phyloP scores from a whole-genome alignment of 148 eudicot genomes.

The Amaranthus cruentus region DNA sequence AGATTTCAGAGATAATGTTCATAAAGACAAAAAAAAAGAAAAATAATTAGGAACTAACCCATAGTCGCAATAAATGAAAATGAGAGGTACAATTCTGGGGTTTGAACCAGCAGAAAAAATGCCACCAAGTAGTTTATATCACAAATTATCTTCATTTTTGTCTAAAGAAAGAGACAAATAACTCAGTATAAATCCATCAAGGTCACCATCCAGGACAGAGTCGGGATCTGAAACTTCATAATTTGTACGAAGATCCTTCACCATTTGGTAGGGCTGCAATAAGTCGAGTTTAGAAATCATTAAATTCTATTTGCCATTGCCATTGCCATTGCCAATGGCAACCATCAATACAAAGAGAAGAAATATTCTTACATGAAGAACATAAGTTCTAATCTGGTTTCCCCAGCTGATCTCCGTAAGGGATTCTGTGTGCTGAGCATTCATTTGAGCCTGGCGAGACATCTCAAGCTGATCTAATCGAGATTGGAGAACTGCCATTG shows the following conservation, averaged over 20 bases:
- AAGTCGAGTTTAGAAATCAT: conserved; percentile 7
- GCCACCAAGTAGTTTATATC: background rate
- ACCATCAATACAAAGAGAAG: background rate
- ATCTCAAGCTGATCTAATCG: conserved; percentile 91
- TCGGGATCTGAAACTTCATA: conserved; percentile 93
- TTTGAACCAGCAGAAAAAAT: no score
- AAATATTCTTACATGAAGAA: conserved; percentile 65
- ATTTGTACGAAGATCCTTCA: conserved; percentile 88
- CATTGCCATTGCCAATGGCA: background rate
- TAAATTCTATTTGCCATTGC: background rate
- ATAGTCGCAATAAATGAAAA: no score
- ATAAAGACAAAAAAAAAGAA: no score
- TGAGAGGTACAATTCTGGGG: no score
- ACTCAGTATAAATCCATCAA: conserved; percentile 82
- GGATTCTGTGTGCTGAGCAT: conserved; percentile 83
- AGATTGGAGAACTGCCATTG: conserved; percentile 94
- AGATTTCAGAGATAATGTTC: no score
- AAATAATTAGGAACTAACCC: no score
- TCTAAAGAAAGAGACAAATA: conserved; percentile 70
- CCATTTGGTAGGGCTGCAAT: conserved; percentile 94
- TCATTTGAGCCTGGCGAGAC: conserved; percentile 88
- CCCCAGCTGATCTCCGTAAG: conserved; percentile 94
- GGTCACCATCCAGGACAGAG: conserved; percentile 84
- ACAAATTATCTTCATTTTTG: conserved; percentile 42
- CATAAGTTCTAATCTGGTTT: conserved; percentile 81